phyloP scores from a whole-genome alignment of 495 filamentous ascomycete species.

The Aspergillus bridgeri region DNA sequence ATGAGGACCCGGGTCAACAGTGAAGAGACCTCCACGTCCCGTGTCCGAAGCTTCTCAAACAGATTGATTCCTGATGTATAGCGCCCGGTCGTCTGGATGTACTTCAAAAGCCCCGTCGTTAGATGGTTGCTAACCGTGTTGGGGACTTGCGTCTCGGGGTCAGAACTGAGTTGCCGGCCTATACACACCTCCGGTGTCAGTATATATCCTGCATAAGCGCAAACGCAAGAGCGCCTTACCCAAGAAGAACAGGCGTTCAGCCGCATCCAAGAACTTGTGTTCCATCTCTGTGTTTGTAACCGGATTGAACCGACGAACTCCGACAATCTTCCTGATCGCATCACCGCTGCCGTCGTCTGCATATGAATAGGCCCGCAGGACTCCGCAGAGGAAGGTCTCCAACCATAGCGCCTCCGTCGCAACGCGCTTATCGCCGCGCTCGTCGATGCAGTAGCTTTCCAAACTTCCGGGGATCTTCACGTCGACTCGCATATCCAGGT shows the following conservation, averaged over 20 bases:
- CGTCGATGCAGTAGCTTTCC: constrained; percentile 94
- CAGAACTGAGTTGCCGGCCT: constrained; percentile 95
- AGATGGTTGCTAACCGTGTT: constrained; percentile 97
- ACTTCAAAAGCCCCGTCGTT: constrained; percentile 86
- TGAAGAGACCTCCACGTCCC: constrained; percentile 91
- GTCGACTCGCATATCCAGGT: constrained; percentile 96
- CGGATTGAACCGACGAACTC: constrained; percentile 92
- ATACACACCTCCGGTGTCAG: constrained; percentile 26
- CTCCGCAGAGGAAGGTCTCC: constrained; percentile 93
- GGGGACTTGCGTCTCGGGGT: constrained; percentile 95
- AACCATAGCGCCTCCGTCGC: constrained; percentile 93
- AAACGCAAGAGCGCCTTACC: constrained; percentile 54
- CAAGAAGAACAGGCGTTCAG: constrained; percentile 91
- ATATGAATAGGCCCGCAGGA: constrained; percentile 90
- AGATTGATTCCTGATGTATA: constrained; percentile 96
- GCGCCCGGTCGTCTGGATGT: constrained; percentile 92
- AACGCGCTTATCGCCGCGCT: constrained; percentile 87
- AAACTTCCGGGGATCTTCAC: constrained; percentile 94
- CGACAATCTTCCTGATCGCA: constrained; percentile 87
- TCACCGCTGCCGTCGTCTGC: constrained; percentile 93
- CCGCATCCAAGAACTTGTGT: constrained; percentile 92
- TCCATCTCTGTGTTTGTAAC: constrained; percentile 96
- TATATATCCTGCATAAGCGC: background rate
- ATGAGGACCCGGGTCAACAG: constrained; percentile 85
- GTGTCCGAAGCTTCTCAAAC: constrained; percentile 89